Conservation (phyloP, 805 yeast species). For the Yamadazyma akitaensis region DNA sequence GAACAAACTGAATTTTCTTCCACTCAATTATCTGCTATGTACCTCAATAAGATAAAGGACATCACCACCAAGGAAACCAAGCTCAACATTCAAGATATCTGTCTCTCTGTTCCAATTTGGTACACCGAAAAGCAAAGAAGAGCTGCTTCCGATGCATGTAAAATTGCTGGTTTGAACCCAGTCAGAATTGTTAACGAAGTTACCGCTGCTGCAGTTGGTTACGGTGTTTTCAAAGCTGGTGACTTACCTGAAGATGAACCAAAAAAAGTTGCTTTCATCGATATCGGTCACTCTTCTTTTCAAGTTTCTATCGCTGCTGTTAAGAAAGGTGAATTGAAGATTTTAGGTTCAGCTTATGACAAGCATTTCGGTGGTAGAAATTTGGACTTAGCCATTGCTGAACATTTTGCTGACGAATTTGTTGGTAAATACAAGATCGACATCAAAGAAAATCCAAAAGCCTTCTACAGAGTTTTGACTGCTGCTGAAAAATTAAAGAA, state of each 20-base stretch:
- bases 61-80: conserved; percentile 80
- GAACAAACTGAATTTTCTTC: conserved; percentile 76
- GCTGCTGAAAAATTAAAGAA: conserved; percentile 94
- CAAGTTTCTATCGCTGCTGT: conserved; percentile 86
- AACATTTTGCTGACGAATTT: conserved; percentile 93
- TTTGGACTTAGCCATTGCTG: conserved; percentile 89
- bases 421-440: conserved; percentile 90
- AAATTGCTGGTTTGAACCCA: conserved; percentile 95
- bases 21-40: conserved; percentile 93
- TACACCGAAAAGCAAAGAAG: conserved; percentile 96
- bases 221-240: conserved; percentile 93
- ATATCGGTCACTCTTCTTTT: conserved; percentile 95
- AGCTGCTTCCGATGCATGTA: conserved; percentile 92
- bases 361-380: conserved; percentile 98
- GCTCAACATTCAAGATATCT: conserved; percentile 78
- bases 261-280: conserved; percentile 87
- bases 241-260: conserved; percentile 94
- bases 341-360: conserved; percentile 88
- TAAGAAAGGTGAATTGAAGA: conserved; percentile 94
- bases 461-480: conserved; percentile 85
- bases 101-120: conserved; percentile 96
- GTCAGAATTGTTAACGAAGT: conserved; percentile 96
- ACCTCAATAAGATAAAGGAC: conserved; percentile 82
- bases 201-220: conserved; percentile 98
- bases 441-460: conserved; percentile 87